Base-by-base conservation (phyloP, 352 stramenopile genomes). In the Pythium plurisporium region DNA sequence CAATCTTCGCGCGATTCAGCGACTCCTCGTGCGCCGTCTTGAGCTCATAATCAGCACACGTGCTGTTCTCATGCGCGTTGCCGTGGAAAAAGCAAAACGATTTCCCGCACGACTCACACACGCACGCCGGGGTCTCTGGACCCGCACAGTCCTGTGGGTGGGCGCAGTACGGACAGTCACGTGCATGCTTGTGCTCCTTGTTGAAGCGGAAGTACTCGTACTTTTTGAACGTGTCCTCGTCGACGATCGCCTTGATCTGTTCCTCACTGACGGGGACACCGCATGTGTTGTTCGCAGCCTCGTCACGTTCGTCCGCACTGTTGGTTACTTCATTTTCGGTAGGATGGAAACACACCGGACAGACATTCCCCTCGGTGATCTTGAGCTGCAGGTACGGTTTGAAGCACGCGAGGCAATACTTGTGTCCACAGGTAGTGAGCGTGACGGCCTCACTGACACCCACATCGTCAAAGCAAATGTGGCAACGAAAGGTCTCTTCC, bases 281-380 rank as follows among this genome's bases (percentile, higher is more conserved):
- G 30, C 30, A 17, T 53, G 27, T 4, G 38, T 22, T 20, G 8
- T 1, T 31, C 27, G n/a, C 19, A 23, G n/a, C n/a, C n/a, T n/a
- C n/a, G n/a, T n/a, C n/a, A n/a, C n/a, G n/a, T n/a, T n/a, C n/a
- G n/a, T n/a, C n/a, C n/a, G n/a, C n/a, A n/a, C n/a, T n/a, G n/a
- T n/a, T n/a, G n/a, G n/a, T n/a, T n/a, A n/a, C n/a, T n/a, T n/a
- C n/a, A n/a, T n/a, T n/a, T n/a, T 52, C 41, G 3, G 47, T 12
- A 31, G 53, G 53, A 17, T 53, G 43, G 43, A 91, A 94, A 65
- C 84, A 94, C 33, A 66, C 79, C 3, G 79, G 73, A 37, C 83
- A 86, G 29, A 94, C 79, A 42, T 89, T 71, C 8, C 69, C 81
- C 43, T 89, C 79, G 30, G 62, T 61, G 54, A 91, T 82, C 61